Conservation (phyloP, 1,139 yeast genomes). For the Candida smagusa region DNA sequence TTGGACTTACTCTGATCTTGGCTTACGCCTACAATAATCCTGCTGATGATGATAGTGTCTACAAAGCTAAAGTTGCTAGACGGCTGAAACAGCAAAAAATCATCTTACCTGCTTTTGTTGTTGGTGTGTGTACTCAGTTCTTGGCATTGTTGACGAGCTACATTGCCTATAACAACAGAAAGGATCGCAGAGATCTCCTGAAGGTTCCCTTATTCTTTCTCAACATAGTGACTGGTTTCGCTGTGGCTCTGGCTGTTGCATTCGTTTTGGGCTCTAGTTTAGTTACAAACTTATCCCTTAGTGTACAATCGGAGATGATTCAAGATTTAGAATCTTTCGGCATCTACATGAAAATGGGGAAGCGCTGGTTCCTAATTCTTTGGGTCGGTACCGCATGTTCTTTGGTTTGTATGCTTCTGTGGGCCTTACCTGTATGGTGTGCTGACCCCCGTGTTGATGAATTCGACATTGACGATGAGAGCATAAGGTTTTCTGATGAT, state of each 20-base stretch:
- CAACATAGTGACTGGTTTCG: constrained; percentile 29
- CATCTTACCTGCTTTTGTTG: constrained; percentile 24
- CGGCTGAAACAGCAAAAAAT: constrained; percentile 19
- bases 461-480: constrained; percentile 5
- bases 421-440: constrained; percentile 48
- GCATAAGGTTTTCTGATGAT: background rate
- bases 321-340: constrained; percentile 44
- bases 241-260: constrained; percentile 32
- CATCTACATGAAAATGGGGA: constrained; percentile 38
- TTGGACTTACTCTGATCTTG: constrained; percentile 43
- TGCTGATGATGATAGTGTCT: constrained; percentile 17
- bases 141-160: constrained; percentile 27
- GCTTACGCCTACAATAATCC: constrained; percentile 41
- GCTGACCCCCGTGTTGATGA: constrained; percentile 32
- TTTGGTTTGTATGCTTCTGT: constrained; percentile 21
- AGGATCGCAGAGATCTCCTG: constrained; percentile 27
- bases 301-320: constrained; percentile 26
- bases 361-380: constrained; percentile 37
- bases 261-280: constrained; percentile 26
- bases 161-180: constrained; percentile 34
- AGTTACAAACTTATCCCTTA: constrained; percentile 23
- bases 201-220: constrained; percentile 25
- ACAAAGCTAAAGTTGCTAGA: constrained; percentile 15
- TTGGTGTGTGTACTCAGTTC: constrained; percentile 23
- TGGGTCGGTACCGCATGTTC: constrained; percentile 33